Evolutionary conservation across 805 yeast genomes (phyloP), one percentile per base, ranked within the genome.

Genomic region (Candida patagonica): DNA sequence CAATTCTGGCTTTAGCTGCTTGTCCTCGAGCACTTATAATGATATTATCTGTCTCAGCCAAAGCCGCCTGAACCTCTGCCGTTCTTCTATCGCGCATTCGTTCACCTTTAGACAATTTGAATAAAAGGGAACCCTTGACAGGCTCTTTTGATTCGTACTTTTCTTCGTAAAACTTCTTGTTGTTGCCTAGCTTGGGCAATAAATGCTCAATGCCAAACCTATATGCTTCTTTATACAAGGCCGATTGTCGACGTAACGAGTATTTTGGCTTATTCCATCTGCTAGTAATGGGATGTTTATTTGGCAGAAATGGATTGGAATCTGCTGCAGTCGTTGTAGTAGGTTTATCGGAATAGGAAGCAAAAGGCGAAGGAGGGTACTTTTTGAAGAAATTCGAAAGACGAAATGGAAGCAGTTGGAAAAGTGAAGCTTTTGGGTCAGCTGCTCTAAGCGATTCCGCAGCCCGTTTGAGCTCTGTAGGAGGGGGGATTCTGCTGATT

Each of bases 241-340:
- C 95, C 15, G 88, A 76, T 54, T 84, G 87, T 53, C 89, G 74
- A 63, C 95, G 74, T 54, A 79, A 65, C 6, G 95, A 83, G 61
- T 74, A 83, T 49, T 76, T 70, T 20, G 96, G 84, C 43, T 76
- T 75, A 52, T 84, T 94, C 65, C 78, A 75, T 50, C 64, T 68
- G n/a, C 80, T 74, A 17, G 94, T 85, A 17, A 80, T 73, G 16
- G 94, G 86, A 59, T 87, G 87, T 54, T 73, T 80, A 60, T 85
- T 87, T 19, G 94, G 80, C 41, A 85, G 60, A 60, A 88, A 88
- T 39, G 96, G 96, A 61, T 88, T 88, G 50, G 87, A 82, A 44
- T 74, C 73, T 17, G 73, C 70, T 36, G 86, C 88, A 36, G 63
- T 65, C 17, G 83, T 77, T 22, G 74, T 63, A 1, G 83, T 73